A percentile compares a stretch with the other conserved stretches of the same genome.
Conservation (phyloP, 768 basidiomycete genomes). For the Leccinum olivaceopallidum region DNA sequence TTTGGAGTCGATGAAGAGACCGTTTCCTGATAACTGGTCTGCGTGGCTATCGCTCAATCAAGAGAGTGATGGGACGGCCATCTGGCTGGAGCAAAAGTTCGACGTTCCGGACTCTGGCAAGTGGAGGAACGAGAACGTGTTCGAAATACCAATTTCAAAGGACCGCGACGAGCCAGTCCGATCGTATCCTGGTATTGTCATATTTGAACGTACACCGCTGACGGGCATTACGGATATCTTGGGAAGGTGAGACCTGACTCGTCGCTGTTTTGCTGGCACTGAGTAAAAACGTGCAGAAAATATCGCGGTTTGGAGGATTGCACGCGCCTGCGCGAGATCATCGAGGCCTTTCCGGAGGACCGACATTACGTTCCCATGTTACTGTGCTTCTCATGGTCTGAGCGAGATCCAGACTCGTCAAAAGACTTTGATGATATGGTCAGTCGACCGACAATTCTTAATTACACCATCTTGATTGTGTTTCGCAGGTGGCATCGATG, state of each 20-base stretch:
- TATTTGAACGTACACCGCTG: constrained; percentile 76
- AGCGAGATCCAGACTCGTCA: constrained; percentile 38
- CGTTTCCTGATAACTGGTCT: constrained; percentile 49
- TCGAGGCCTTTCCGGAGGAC: constrained; percentile 51
- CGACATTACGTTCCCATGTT: constrained; percentile 65
- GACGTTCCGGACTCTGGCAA: constrained; percentile 61
- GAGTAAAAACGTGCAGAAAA: constrained; percentile 44
- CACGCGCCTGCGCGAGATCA: constrained; percentile 62
- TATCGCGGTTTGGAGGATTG: constrained; percentile 74
- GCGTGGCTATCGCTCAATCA: constrained; percentile 77
- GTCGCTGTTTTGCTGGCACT: neutral
- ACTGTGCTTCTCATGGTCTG: constrained; percentile 61
- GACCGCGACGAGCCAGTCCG: constrained; percentile 16
- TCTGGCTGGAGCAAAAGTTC: constrained; percentile 80
- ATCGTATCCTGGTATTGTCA: constrained; percentile 60
- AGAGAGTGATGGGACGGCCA: constrained; percentile 72
- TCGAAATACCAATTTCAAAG: constrained; percentile 52
- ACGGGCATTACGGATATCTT: constrained; percentile 63
- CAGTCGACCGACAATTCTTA: constrained; percentile 6
- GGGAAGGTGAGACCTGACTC: constrained; percentile 50
- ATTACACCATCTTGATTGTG: constrained; percentile 6
- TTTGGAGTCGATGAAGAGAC: constrained; percentile 36
- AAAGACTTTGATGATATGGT: constrained; percentile 67
- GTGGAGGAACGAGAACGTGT: constrained; percentile 60
- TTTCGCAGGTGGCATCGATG: constrained; percentile 48